Conservation (phyloP, 2,329 filamentous ascomycete genomes). For the Meredithiella fracta region DNA sequence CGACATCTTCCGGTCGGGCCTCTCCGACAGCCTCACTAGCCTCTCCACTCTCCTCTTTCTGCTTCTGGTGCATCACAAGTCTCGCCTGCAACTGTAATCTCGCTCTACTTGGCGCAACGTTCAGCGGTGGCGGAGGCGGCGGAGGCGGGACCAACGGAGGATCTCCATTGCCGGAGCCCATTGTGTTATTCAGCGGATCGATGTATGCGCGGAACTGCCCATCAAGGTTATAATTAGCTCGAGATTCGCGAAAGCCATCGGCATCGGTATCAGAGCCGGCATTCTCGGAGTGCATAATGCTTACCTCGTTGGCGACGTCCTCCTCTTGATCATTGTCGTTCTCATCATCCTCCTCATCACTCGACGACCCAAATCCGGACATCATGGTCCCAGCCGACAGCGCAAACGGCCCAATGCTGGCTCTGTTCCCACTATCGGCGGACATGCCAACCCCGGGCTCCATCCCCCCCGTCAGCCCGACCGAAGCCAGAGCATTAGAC, state of each 20-base stretch:
- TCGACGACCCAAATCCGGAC: conserved; percentile 86
- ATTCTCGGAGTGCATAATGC: conserved; percentile 20
- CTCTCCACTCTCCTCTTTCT: conserved; percentile 18
- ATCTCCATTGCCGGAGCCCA: conserved; percentile 23
- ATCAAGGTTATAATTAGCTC: conserved; percentile 15
- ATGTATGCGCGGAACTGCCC: conserved; percentile 42
- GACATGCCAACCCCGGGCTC: conserved; percentile 46
- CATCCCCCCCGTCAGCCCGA: conserved; percentile 61
- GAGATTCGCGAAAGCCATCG: not conserved
- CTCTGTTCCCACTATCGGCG: conserved; percentile 17
- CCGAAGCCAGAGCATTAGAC: conserved; percentile 61
- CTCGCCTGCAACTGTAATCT: conserved; percentile 80
- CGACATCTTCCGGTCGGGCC: conserved; percentile 24
- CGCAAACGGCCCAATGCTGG: conserved; percentile 47
- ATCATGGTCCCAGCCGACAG: conserved; percentile 59
- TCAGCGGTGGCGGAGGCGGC: conserved; percentile 62
- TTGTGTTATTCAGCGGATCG: conserved; percentile 33
- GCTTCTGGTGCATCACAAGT: conserved; percentile 58
- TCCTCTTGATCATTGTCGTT: conserved; percentile 64
- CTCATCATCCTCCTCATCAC: conserved; percentile 91
- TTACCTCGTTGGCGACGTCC: conserved; percentile 52
- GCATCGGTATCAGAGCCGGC: no score
- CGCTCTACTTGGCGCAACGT: conserved; percentile 72
- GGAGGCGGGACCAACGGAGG: conserved; percentile 44
- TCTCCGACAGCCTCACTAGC: conserved; percentile 25